Base-by-base conservation (phyloP, 2,329 filamentous ascomycete genomes). In the Lachnellula cervina region DNA sequence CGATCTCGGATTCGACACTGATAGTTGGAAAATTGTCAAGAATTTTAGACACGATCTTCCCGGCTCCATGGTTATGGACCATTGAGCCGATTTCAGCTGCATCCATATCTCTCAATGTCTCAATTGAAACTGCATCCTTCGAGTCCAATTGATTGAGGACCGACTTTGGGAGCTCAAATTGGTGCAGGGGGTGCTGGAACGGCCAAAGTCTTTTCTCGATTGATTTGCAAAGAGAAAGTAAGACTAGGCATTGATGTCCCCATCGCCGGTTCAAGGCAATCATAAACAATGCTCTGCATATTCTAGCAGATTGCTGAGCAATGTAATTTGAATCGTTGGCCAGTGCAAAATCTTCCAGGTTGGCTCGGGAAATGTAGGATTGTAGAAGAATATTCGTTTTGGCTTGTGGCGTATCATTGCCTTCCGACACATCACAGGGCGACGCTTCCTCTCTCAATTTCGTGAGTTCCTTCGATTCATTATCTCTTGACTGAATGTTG, bases 341-440 rank as follows among this genome's bases (percentile, higher is more conserved):
- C 11, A 99, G 76, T 0, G 94, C 93, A 73, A 97, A 99, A 70
- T 99, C 94, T 60, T 97, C 93, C 0, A 94, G 80, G 64, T 89
- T 87, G 0, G 86, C 88, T 63, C 89, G 83, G 40, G 91, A 97
- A 64, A 99, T 97, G 71, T 96, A 96, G 0, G 92, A 87, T 70
- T 99, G 94, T 3, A 99, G 78, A 32, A 99, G 75, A 56, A 99
- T 94, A 66, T 99, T 99, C 1, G 93, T 97, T 75, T 99, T 99
- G 11, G 88, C 86, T 64, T 97, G 90, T 3, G 93, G 77, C 1
- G 81, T 80, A 64, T 87, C 83, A 45, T 48, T 81, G 2, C 79
- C 78, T n/a, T 86, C 88, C 53, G 86, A 87, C 21, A 97, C 85
- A 61, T 92, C 84, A 56, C 92, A 96, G 17, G 87, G 86, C 13